phyloP scores from a whole-genome alignment of 164 flowering plant species.

The Litsea cubeba region DNA sequence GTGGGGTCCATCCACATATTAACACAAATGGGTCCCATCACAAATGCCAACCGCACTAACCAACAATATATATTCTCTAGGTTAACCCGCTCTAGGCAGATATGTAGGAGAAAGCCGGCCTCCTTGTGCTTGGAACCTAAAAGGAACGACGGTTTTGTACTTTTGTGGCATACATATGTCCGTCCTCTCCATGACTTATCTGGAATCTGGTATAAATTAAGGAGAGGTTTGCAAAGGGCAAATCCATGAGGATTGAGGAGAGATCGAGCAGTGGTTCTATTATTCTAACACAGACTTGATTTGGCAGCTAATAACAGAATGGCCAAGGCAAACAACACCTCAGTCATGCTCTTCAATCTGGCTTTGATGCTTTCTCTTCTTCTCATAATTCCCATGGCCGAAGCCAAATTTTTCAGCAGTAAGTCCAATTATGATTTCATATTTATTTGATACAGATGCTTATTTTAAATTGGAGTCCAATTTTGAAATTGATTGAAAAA shows the following conservation, averaged over 20 bases:
- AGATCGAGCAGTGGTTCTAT: neutral
- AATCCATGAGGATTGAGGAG: neutral
- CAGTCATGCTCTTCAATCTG: conserved; percentile 4
- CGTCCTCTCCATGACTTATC: neutral
- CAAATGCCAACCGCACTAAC: no score
- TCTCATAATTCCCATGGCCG: conserved; percentile 6
- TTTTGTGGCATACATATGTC: neutral
- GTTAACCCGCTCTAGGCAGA: no score
- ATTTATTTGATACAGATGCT: no score
- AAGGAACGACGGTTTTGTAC: neutral
- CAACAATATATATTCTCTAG: no score
- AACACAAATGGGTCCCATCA: no score
- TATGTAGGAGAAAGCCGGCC: neutral
- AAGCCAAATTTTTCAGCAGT: neutral
- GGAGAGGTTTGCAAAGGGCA: neutral
- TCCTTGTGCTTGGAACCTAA: neutral
- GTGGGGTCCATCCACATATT: no score
- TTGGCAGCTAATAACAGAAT: neutral
- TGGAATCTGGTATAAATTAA: neutral
- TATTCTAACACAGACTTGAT: neutral
- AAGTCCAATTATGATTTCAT: neutral
- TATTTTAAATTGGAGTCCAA: no score
- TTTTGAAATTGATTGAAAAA: no score
- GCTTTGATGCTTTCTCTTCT: conserved; percentile 10
- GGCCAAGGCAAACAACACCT: conserved; percentile 1